Conservation (phyloP, 2,329 filamentous ascomycete species). For the Pyrenophora seminiperda region DNA sequence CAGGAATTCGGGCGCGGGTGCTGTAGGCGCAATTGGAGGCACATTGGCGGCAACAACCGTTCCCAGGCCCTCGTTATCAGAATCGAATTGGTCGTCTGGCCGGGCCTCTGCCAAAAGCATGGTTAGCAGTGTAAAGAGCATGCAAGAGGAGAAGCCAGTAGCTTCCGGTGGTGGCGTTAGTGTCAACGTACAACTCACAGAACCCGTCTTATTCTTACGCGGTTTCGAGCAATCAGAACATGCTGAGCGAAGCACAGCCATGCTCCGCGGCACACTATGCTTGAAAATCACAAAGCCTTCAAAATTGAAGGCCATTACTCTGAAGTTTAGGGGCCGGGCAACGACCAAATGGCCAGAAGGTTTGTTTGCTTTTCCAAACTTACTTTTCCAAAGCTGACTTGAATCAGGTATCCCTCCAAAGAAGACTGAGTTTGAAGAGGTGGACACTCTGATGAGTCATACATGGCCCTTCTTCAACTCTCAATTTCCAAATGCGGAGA, state of each 20-base stretch:
- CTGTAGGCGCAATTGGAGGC: conserved; percentile 25
- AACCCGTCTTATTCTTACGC: conserved; percentile 79
- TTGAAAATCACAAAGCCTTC: conserved; percentile 84
- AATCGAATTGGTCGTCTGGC: conserved; percentile 48
- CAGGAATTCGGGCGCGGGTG: conserved; percentile 47
- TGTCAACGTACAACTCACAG: conserved; percentile 75
- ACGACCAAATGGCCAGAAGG: conserved; percentile 96
- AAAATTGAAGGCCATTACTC: conserved; percentile 88
- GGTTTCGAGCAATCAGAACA: conserved; percentile 75
- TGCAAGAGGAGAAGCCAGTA: conserved; percentile 69
- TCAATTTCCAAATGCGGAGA: conserved; percentile 63
- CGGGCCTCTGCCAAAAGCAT: conserved; percentile 43
- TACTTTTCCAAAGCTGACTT: conserved; percentile 9
- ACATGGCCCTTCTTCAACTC: conserved; percentile 93
- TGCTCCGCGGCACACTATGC: conserved; percentile 83
- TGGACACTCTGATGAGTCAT: conserved; percentile 84
- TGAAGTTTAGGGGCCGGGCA: conserved; percentile 84
- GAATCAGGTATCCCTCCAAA: conserved; percentile 76
- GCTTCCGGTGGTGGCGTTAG: conserved; percentile 76
- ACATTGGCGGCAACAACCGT: conserved; percentile 47
- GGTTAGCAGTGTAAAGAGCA: conserved; percentile 37
- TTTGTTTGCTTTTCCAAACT: conserved; percentile 31
- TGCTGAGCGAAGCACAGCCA: conserved; percentile 71
- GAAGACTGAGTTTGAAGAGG: conserved; percentile 82
- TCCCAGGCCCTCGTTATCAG: conserved; percentile 49